These are phyloP conservation scores for Alnus glutinosa DNA, from an alignment of 306 rosid species.

Conservation along the genomic window DNA sequence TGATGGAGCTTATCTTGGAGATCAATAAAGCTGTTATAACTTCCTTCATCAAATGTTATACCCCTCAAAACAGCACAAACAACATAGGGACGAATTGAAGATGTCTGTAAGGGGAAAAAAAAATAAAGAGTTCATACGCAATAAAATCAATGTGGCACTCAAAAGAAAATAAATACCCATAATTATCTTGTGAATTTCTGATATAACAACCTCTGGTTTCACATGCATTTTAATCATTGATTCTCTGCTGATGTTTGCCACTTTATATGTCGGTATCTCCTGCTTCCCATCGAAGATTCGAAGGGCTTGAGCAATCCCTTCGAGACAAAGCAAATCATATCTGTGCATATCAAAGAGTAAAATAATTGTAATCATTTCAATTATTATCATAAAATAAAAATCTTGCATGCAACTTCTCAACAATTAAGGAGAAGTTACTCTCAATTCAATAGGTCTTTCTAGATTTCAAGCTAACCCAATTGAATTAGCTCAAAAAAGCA, in stretches of 20 bases:
- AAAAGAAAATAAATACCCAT: neutral
- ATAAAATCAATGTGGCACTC: constrained; percentile 11
- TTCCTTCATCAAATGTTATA: constrained; percentile 62
- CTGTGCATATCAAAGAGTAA: constrained; percentile 42
- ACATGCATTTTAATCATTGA: constrained; percentile 77
- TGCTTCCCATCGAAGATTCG: constrained; percentile 57
- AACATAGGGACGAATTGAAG: constrained; percentile 65
- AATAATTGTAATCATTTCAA: neutral
- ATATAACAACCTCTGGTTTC: constrained; percentile 72
- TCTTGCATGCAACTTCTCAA: neutral
- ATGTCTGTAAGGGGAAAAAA: constrained; percentile 52
- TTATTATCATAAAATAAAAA: neutral
- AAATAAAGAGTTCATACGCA: constrained; percentile 16
- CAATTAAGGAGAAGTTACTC: neutral
- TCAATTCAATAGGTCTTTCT: neutral
- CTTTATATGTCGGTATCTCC: constrained; percentile 57
- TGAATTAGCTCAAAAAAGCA: neutral
- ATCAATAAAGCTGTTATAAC: constrained; percentile 90
- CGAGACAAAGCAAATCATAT: constrained; percentile 92
- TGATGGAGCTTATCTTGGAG: constrained; percentile 98
- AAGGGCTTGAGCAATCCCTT: constrained; percentile 89
- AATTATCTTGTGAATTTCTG: neutral
- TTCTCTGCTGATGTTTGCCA: constrained; percentile 59
- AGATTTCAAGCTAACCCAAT: neutral
- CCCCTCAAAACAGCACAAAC: constrained; percentile 92